Evolutionary conservation across 2,329 filamentous ascomycete species (phyloP).

Genomic region (Sporothrix sp.): DNA sequence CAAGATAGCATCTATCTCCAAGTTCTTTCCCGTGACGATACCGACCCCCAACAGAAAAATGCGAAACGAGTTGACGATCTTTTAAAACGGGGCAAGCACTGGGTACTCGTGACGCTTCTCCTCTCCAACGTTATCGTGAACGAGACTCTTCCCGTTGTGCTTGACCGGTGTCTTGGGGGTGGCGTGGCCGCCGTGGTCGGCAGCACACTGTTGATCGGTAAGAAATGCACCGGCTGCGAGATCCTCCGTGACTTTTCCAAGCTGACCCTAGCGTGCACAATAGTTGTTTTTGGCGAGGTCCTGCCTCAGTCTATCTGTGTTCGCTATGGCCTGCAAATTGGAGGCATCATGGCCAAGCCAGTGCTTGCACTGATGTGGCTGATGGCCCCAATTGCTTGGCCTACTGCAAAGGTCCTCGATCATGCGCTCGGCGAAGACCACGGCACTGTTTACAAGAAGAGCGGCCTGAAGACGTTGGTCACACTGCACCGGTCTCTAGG

Average conservation of each 20-base stretch:
- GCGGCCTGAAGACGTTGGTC: constrained; percentile 89
- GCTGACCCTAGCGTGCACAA: neutral
- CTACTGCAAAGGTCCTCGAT: constrained; percentile 90
- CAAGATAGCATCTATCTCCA: constrained; percentile 96
- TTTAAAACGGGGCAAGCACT: constrained; percentile 85
- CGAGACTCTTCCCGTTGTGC: constrained; percentile 87
- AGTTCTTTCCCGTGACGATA: constrained; percentile 77
- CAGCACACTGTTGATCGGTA: constrained; percentile 89
- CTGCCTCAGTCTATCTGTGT: constrained; percentile 95
- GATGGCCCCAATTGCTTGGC: constrained; percentile 82
- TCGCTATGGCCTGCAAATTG: constrained; percentile 88
- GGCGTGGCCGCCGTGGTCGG: constrained; percentile 90
- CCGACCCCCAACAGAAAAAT: constrained; percentile 77
- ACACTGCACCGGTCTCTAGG: constrained; percentile 89
- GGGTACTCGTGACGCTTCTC: constrained; percentile 90
- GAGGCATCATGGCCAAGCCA: constrained; percentile 82
- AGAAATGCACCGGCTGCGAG: constrained; percentile 21
- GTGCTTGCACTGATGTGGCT: constrained; percentile 88
- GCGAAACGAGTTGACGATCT: constrained; percentile 72
- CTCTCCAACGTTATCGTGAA: constrained; percentile 97
- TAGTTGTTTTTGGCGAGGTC: constrained; percentile 96
- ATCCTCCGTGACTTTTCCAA: neutral
- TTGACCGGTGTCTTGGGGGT: constrained; percentile 87
- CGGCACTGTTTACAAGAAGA: constrained; percentile 96
- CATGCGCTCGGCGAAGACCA: constrained; percentile 89